Percentiles rank a stretch among this genome's conserved stretches.
Evolutionary conservation across 495 filamentous ascomycete genomes (phyloP).

Genomic region (Cairneyella variabilis): DNA sequence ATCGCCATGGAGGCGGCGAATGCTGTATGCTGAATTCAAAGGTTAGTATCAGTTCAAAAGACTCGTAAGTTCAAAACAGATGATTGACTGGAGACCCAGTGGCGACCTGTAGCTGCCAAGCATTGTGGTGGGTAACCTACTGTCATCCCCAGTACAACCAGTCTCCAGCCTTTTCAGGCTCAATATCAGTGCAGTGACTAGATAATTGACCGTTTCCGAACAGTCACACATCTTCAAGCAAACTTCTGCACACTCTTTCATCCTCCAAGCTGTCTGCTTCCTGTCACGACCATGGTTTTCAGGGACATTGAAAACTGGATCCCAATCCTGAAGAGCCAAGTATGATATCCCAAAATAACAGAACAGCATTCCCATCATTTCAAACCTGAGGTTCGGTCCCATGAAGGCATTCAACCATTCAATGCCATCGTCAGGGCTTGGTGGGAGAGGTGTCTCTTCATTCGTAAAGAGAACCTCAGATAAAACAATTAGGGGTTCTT

Average conservation of each 20-base stretch:
- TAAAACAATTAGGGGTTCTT: slow-evolving; percentile 37
- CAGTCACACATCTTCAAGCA: slow-evolving; percentile 22
- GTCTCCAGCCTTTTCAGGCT: slow-evolving; percentile 13
- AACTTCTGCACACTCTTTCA: slow-evolving; percentile 21
- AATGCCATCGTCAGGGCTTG: slow-evolving; percentile 19
- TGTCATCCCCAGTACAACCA: slow-evolving; percentile 17
- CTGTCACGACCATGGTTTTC: slow-evolving; percentile 13
- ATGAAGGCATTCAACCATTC: slow-evolving; percentile 27
- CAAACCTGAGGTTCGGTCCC: slow-evolving; percentile 22
- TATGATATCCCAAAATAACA: slow-evolving; percentile 19
- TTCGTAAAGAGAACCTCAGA: slow-evolving; percentile 70
- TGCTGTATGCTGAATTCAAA: slow-evolving; percentile 7
- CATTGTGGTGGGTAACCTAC: slow-evolving; percentile 6
- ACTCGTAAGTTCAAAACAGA: neutral
- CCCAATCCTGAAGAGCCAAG: slow-evolving; percentile 16
- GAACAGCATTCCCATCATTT: slow-evolving; percentile 24
- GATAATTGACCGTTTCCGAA: slow-evolving; percentile 19
- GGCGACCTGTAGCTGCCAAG: too few species aligned
- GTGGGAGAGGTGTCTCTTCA: slow-evolving; percentile 50
- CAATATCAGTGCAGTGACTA: slow-evolving; percentile 11
- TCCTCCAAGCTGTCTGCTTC: slow-evolving; percentile 15
- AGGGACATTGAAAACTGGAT: slow-evolving; percentile 11
- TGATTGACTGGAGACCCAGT: too few species aligned
- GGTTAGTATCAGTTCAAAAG: neutral
- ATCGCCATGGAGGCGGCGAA: slow-evolving; percentile 17